These are phyloP conservation scores for Thelonectria olida DNA, from an alignment of 2,329 filamentous ascomycete species.

Conservation along the genomic window DNA sequence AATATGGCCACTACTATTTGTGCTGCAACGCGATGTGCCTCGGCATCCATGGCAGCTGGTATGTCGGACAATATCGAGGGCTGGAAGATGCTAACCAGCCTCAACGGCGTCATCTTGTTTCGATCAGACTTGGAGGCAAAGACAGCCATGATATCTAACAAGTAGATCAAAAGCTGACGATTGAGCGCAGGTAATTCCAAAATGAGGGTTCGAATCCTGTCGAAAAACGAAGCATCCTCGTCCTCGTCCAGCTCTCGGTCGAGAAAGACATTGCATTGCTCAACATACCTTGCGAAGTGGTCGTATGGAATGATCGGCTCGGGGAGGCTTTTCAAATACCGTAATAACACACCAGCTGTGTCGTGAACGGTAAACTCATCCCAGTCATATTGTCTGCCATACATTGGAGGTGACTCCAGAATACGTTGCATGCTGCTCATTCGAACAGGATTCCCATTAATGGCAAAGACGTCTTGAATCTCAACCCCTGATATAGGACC, in stretches of 20 bases:
- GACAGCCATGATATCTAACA: background rate
- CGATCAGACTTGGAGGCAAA: background rate
- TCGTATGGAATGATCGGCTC: background rate
- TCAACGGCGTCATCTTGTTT: background rate
- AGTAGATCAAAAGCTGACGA: background rate
- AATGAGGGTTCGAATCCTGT: background rate
- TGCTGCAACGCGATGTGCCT: background rate
- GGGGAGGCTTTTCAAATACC: conserved; percentile 14
- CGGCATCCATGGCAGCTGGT: background rate
- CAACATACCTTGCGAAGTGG: background rate
- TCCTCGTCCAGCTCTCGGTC: background rate
- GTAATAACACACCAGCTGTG: conserved; percentile 1
- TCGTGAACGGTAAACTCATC: background rate
- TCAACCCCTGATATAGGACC: background rate
- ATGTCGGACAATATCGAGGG: background rate
- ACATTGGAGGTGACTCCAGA: background rate
- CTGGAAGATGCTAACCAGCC: background rate
- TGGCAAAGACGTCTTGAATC: background rate
- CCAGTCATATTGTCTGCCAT: background rate
- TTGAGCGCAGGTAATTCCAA: background rate
- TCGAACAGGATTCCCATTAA: background rate
- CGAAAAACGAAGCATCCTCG: background rate
- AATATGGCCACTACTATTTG: background rate
- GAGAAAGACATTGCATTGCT: background rate
- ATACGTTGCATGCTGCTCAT: background rate